Evolutionary conservation across 306 rosid genomes (phyloP), one percentile per base, ranked within the genome.

Genomic region (Gynostemma pentaphyllum): DNA sequence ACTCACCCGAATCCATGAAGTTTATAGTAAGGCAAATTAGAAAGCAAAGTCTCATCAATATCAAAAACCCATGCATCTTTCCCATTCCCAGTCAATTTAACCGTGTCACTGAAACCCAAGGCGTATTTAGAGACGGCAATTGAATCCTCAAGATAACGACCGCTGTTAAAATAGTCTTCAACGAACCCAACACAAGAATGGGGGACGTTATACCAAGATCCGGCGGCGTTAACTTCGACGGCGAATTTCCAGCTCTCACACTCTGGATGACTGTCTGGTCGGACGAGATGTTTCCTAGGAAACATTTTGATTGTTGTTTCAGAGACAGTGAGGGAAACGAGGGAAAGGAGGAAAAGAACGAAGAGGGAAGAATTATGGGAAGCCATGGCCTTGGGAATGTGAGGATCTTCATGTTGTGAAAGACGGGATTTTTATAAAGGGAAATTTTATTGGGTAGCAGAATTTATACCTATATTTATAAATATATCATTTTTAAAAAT

Each of bases 11-110:
- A 90, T 26, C 90, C 88, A 22, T 71, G 71, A 9, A 5, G 5
- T 42, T 45, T 2, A 52, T 87, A 87, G 45, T 87, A 90, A 15
- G 85, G 87, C 41, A 79, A 11, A 56, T 83, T 90, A 21, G 97
- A 79, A 0, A 90, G 78, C 39, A 87, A 66, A 51, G 96, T 90
- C 70, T 87, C 94, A 24, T 90, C 96, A 42, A 90, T 72, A 48
- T 85, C 97, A 60, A 90, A 90, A 5, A 90, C 80, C 97, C 96
- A 90, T 22, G 82, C 84, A 73, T 87, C 96, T 57, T 62, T 81
- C 23, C 91, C 87, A 21, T 81, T 82, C 4, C 72, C 77, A 28
- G 6, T 75, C 23, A 81, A 12, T 41, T 40, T 27, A 15, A 83
- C 68, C 4, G 50, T 45, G 54, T 50, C 61, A 15, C 79, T 85